Evolutionary conservation across 257 asterid genomes (phyloP).

Genomic region (Solanum ossicruentum): DNA sequence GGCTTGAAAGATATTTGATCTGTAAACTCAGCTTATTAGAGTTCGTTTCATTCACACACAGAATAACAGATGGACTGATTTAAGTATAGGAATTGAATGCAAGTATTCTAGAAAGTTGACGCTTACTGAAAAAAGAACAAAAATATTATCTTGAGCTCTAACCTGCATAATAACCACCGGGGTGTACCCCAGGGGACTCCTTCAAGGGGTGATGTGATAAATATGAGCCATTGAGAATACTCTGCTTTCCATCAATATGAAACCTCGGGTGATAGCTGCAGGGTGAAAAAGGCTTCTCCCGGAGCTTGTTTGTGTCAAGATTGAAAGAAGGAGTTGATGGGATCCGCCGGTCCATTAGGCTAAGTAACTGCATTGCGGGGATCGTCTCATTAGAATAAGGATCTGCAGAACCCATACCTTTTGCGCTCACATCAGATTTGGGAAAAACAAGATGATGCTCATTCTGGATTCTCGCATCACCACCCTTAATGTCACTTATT

Average conservation of each 20-base stretch:
- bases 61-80: not conserved
- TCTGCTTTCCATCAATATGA: slow-evolving; percentile 26
- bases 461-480: slow-evolving; percentile 10
- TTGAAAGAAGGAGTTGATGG: slow-evolving; percentile 14
- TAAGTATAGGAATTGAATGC: not conserved
- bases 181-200: slow-evolving; percentile 9
- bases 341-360: slow-evolving; percentile 52
- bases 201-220: slow-evolving; percentile 15
- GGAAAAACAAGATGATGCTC: not conserved
- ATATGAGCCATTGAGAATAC: slow-evolving; percentile 17
- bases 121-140: slow-evolving; percentile 18
- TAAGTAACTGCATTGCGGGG: slow-evolving; percentile 73
- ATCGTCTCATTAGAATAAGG: slow-evolving; percentile 49
- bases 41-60: not conserved
- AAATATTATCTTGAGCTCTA: slow-evolving; percentile 22
- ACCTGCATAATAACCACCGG: slow-evolving; percentile 16
- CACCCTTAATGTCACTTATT: slow-evolving; percentile 22
- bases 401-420: slow-evolving; percentile 25
- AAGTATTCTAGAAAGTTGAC: not conserved
- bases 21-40: slow-evolving; percentile 1
- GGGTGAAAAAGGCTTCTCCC: slow-evolving; percentile 25
- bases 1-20: slow-evolving; percentile 10
- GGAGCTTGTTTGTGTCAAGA: slow-evolving; percentile 12
- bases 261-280: slow-evolving; percentile 32
- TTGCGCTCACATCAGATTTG: not conserved